These are phyloP conservation scores for Rauvolfia tetraphylla DNA, from an alignment of 257 asterid species.

Conservation along the genomic window DNA sequence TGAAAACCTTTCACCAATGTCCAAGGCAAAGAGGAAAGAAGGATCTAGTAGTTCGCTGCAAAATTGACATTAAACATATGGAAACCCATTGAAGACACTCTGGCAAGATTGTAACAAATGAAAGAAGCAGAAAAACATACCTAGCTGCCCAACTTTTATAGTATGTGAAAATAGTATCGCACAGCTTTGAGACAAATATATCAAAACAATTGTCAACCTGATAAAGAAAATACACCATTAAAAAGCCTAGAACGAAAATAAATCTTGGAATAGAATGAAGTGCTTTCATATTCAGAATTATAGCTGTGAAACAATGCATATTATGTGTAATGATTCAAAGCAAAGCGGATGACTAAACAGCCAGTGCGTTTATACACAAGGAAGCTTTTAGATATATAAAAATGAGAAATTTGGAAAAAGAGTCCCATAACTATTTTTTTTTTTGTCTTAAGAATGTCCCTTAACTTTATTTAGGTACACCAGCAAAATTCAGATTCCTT, in stretches of 20 bases:
- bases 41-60: slow-evolving; percentile 93
- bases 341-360: neutral
- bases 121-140: slow-evolving; percentile 33
- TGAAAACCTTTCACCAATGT: slow-evolving; percentile 80
- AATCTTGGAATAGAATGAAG: neutral
- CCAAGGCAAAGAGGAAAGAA: slow-evolving; percentile 86
- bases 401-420: no score
- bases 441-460: no score
- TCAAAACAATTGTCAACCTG: slow-evolving; percentile 98
- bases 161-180: slow-evolving; percentile 80
- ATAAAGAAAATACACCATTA: slow-evolving; percentile 18
- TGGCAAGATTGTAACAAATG: slow-evolving; percentile 7
- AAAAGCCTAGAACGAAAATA: neutral
- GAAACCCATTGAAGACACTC: slow-evolving; percentile 5
- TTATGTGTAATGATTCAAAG: neutral
- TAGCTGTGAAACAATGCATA: neutral
- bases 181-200: slow-evolving; percentile 76
- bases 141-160: slow-evolving; percentile 99
- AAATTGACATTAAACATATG: slow-evolving; percentile 21
- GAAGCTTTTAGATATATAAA: neutral
- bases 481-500: neutral
- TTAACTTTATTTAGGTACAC: no score
- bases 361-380: neutral
- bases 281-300: neutral
- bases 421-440: no score